Conservation (phyloP, 1,284 basidiomycete species). For the Cutaneotrichosporon dermatis region DNA sequence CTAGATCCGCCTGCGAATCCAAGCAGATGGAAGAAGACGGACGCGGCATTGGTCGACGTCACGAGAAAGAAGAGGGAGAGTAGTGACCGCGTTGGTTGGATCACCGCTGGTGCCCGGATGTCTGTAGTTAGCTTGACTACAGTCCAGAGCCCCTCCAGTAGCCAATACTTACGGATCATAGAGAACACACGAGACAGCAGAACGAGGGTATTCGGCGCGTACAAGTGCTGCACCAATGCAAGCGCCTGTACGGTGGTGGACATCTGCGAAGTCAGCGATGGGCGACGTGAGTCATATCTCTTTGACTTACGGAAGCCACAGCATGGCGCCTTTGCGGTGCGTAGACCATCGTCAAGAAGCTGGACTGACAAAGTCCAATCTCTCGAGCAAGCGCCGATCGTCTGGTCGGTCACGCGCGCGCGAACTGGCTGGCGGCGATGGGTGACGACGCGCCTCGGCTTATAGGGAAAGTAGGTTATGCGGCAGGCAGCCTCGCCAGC, state of each 20-base stretch:
- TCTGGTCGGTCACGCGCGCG: neutral
- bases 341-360: too few species aligned
- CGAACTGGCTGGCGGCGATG: neutral
- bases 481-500: neutral
- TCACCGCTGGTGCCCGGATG: constrained; percentile 32
- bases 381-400: neutral
- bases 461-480: neutral
- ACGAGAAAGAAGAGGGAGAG: constrained; percentile 31
- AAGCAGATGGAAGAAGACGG: constrained; percentile 31
- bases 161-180: constrained; percentile 25
- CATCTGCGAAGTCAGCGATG: constrained; percentile 22
- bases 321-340: constrained; percentile 42
- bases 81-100: constrained; percentile 37
- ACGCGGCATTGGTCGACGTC: constrained; percentile 28
- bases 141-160: neutral
- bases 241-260: constrained; percentile 32
- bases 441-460: neutral
- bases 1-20: neutral
- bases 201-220: constrained; percentile 40
- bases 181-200: constrained; percentile 35
- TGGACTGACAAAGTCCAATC: too few species aligned
- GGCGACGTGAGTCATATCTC: neutral
- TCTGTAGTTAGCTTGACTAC: constrained; percentile 20
- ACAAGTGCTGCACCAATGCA: constrained; percentile 40
- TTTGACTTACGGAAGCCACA: constrained; percentile 32